Base-by-base conservation (phyloP, 129 eudicot genomes). In the Chrysanthemum seticuspe region DNA sequence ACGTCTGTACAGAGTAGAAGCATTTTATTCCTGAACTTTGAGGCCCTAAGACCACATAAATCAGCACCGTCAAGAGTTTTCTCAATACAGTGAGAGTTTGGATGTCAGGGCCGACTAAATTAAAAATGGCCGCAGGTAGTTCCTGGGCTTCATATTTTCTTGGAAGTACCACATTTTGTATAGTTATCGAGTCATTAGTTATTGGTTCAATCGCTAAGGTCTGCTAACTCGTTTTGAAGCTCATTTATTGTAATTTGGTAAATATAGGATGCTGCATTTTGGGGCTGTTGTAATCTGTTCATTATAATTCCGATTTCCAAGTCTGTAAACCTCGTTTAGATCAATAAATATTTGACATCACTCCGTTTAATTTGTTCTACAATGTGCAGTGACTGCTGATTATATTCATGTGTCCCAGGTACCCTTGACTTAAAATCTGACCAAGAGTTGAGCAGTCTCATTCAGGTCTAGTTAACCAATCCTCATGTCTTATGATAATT, bases 151-250 rank as follows among this genome's bases (percentile, higher is more conserved):
- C 75, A 56, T 71, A 31, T 65, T 51, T 69, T 80, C 44, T 58
- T 70, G 14, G 53, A 79, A 78, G 67, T 74, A 68, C 67, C 65
- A 74, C 71, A 63, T 83, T 81, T 83, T 86, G 89, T 84, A 82
- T 77, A 86, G 88, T 59, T 72, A 74, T 75, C 51, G 73, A 63
- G 70, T 74, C 81, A 8, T 18, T 36, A 74, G 72, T 74, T 53
- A 67, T 44, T 21, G 52, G 45, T 59, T 80, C 16, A 15, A 74
- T 73, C 6, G 52, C 31, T 65, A 40, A 70, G 78, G 55, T 67
- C 36, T 57, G 79, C 62, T 31, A 55, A 65, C 77, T 64, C 29
- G 40, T 64, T 63, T 70, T 65, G 34, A 68, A 58, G 51, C 40
- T 67, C 56, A 61, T 63, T 68, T 76, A 71, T 67, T 75, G 47